A percentile compares a stretch with the other conserved stretches of the same genome.
Conservation (phyloP, 2,329 filamentous ascomycete species). For the Ophiostoma ips region DNA sequence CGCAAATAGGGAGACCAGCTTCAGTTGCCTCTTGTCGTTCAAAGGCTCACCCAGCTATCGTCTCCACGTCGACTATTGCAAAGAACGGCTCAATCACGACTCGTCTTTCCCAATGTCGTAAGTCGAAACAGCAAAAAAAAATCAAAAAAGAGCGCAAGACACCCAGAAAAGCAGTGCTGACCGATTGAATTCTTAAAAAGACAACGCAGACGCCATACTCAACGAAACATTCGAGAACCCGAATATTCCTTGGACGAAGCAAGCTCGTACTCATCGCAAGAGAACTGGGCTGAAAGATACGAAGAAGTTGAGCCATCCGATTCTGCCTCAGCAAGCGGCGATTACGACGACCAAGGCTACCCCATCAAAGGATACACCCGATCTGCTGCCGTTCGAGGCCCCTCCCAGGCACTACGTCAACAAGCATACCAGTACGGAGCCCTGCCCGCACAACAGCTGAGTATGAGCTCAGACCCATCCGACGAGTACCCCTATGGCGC, state of each 20-base stretch:
- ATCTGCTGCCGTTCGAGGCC: conserved; percentile 22
- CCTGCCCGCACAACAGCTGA: conserved; percentile 26
- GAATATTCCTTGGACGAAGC: conserved; percentile 7
- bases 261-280: conserved; percentile 21
- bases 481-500: conserved; percentile 40
- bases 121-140: not conserved
- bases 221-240: conserved; percentile 14
- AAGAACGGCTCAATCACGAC: not conserved
- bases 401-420: conserved; percentile 13
- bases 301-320: conserved; percentile 43
- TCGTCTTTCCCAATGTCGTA: conserved; percentile 4
- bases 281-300: conserved; percentile 23
- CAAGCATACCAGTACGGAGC: conserved; percentile 14
- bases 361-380: conserved; percentile 26
- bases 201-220: conserved; percentile 11
- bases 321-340: conserved; percentile 37
- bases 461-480: conserved; percentile 49
- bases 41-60: no score
- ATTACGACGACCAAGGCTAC: conserved; percentile 16
- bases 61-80: not conserved
- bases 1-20: no score
- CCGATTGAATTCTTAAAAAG: no score
- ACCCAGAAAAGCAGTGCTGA: no score
- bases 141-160: no score
- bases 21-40: no score